Evolutionary conservation across 495 filamentous ascomycete genomes (phyloP), one percentile per base, ranked within the genome.

Genomic region (Neurospora sp.): DNA sequence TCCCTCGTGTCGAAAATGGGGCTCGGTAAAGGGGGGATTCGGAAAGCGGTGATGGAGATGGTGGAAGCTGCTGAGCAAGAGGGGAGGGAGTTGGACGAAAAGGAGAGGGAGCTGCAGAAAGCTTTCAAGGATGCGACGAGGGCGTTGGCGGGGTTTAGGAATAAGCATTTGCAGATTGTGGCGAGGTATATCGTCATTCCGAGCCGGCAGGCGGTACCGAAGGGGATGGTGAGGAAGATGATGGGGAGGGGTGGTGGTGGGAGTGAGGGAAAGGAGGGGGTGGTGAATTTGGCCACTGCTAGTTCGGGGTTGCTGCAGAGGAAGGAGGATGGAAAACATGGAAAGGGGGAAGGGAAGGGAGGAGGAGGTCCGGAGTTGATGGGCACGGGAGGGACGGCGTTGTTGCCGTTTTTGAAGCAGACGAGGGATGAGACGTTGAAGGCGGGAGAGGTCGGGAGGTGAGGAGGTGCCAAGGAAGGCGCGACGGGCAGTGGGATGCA

Each of bases 361-460:
- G 27, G 14, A 14, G 16, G 4, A 1, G 37, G 74, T 37, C 88
- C 86, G 72, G 91, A 91, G 72, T 82, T 97, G 2, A 91, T 89
- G 10, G 94, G 94, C 10, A 98, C 94, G 0, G 94, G 94, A 40
- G 95, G 95, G 2, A 98, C 95, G 0, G 91, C 93, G 6, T 81
- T 99, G 59, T 94, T 98, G 69, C 92, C 95, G 0, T 99, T 99
- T 79, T 79, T 99, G 70, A 97, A 96, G 79, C 95, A 97, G 81
- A 92, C 94, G 3, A 85, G 95, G n/a, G 94, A 97, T 79, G 95
- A 98, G 83, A 97, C 94, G 40, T 31, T 40, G 3, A 22, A 40
- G 41, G 76, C 76, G 14, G 76, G 76, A 1, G 41, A 72, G 22
- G 27, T 78, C 71, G 27, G 53, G 0, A 14, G 12, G 3, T 65